Conservation (phyloP, 768 basidiomycete species). For the Suillus lakei region DNA sequence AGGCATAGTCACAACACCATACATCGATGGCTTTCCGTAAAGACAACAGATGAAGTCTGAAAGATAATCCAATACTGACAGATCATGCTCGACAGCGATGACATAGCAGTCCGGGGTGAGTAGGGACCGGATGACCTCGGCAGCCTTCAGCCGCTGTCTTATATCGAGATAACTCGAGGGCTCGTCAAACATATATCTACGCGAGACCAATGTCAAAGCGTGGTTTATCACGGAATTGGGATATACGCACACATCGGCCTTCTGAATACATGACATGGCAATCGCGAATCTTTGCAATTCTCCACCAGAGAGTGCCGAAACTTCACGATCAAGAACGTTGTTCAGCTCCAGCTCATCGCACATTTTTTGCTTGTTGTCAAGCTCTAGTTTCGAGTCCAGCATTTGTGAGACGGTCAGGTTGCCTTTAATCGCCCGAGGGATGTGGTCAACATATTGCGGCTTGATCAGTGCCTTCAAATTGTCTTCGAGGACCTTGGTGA, state of each 20-base stretch:
- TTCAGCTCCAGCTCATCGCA: conserved; percentile 87
- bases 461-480: conserved; percentile 99
- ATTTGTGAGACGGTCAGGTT: conserved; percentile 85
- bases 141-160: conserved; percentile 92
- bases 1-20: conserved; percentile 99
- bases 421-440: conserved; percentile 94
- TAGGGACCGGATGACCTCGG: conserved; percentile 90
- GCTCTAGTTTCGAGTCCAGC: conserved; percentile 90
- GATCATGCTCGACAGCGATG: conserved; percentile 97
- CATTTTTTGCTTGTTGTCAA: conserved; percentile 86
- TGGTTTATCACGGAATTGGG: neutral
- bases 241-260: conserved; percentile 85
- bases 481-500: conserved; percentile 98
- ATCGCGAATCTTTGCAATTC: conserved; percentile 98
- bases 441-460: conserved; percentile 99
- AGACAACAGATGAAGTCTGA: conserved; percentile 98
- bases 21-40: conserved; percentile 97
- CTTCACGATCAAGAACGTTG: conserved; percentile 84
- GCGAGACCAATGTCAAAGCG: conserved; percentile 12
- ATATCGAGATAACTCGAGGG: conserved; percentile 98
- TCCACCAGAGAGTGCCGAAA: conserved; percentile 89
- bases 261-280: conserved; percentile 95
- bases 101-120: conserved; percentile 88
- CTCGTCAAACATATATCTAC: conserved; percentile 98
- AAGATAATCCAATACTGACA: conserved; percentile 96